Evolutionary conservation across 2,329 filamentous ascomycete species (phyloP), one percentile per base, ranked within the genome.

Genomic region (Oidium heveae): DNA sequence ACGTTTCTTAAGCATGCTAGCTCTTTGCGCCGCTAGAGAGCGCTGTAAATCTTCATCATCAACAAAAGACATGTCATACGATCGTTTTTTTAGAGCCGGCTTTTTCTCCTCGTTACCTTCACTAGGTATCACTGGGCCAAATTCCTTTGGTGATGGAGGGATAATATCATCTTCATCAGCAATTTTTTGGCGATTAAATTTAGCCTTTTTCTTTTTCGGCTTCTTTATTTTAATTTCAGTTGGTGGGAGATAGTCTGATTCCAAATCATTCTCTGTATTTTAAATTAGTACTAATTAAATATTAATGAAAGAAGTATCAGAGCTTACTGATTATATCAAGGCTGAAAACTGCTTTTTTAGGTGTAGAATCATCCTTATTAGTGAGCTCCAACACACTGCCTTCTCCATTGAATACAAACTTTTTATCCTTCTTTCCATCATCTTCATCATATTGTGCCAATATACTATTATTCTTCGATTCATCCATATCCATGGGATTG

Each of bases 391-490:
- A 12, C 20, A 32, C 33, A 36, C 77, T 80, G 2, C 87, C 88
- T 57, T 80, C 75, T 2, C 80, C 80, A 66, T 94, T 86, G 16
- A 98, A 71, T 0, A 85, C 94, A 62, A 98, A 98, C 65, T 93
- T 94, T 55, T 75, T 72, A 69, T 93, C 91, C 68, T 94, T 94
- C 55, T 87, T 87, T 37, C 83, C 77, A 54, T 95, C 93, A 63
- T 94, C 89, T 59, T 96, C 91, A 62, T 96, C 91, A 64, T 98
- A 98, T 61, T 98, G 89, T 15, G 84, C 78, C 44, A 98, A 70
- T 24, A 98, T 79, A 6, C 75, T 75, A 18, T 74, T 74, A 56
- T 80, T 72, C 13, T 76, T 81, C 24, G 75, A 75, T 32, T 79
- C 74, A 47, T 72, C 81, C 36, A 81, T 71, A 56, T 82, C 79